Evolutionary conservation across 129 eudicot genomes (phyloP), one percentile per base, ranked within the genome.

Genomic region (Gnaphalium uliginosum): DNA sequence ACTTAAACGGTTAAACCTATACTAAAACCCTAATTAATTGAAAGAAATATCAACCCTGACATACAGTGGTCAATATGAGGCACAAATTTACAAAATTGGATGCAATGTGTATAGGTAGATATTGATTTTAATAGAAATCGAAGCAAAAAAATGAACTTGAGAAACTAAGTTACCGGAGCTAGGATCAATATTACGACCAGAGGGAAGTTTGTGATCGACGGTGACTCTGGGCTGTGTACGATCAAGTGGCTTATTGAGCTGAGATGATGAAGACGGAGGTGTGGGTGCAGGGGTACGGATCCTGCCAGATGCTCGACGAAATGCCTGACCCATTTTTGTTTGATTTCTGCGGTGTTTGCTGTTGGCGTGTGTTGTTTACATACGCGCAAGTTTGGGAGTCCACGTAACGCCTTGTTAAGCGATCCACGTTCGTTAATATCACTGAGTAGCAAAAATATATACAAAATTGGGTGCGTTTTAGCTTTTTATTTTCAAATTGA

Each of bases 271-370:
- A 19, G 86, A 78, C 11, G 83, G 53, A 77, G 66, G 62, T 57
- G 62, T 6, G 91, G 71, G 33, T 2, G 88, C 72, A 71, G 91
- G 33, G 18, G 88, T 48, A 26, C 88, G 89, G 59, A 87, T 69
- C 87, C 90, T 92, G 7, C 97, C 97, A 82, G 93, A 82, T 78
- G 97, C 97, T 87, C 97, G 96, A 86, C 97, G 96, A 69, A 92
- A 89, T 89, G 97, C 96, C 89, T 92, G 97, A 48, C 97, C 97
- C 97, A 92, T 92, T 24, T 66, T 54, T 75, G 2, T 60, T 5
- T 22, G 71, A n/a, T 66, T 64, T 35, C 53, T 48, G 56, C 22
- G 76, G 77, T 64, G 71, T 46, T 61, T 70, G 5, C 27, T 54
- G 41, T 39, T 67, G 9, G 41, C 61, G 60, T 70, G 64, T 61